Conservation (phyloP, 2,329 filamentous ascomycete genomes). For the Delphinella strobiligena region DNA sequence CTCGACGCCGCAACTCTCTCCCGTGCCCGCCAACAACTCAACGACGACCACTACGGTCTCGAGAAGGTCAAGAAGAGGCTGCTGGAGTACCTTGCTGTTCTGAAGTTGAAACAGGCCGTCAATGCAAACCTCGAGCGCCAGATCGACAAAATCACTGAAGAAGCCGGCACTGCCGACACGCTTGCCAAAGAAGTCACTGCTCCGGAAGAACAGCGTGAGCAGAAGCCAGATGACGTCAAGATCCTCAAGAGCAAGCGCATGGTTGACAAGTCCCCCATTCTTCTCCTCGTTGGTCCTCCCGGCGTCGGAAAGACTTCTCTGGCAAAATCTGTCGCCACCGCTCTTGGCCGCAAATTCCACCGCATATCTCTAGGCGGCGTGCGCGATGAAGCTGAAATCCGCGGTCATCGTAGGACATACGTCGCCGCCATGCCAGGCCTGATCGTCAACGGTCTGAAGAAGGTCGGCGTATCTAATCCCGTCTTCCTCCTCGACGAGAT, state of each 20-base stretch:
- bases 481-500: constrained; percentile 96
- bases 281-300: constrained; percentile 84
- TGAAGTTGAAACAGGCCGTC: constrained; percentile 84
- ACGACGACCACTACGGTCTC: constrained; percentile 91
- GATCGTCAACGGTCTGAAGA: constrained; percentile 85
- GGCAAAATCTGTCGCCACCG: constrained; percentile 83
- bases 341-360: constrained; percentile 89
- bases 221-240: constrained; percentile 50
- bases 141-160: constrained; percentile 46
- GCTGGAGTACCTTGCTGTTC: constrained; percentile 89
- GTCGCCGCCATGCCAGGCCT: constrained; percentile 98
- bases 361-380: constrained; percentile 93
- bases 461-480: constrained; percentile 89
- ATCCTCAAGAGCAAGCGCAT: constrained; percentile 70
- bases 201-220: constrained; percentile 25
- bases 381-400: constrained; percentile 90
- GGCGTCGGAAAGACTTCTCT: constrained; percentile 94
- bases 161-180: constrained; percentile 20
- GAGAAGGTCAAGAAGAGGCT: constrained; percentile 96
- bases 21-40: constrained; percentile 75
- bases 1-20: constrained; percentile 69
- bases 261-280: constrained; percentile 90
- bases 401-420: constrained; percentile 88
- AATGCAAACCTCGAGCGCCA: constrained; percentile 74
- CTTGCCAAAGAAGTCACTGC: constrained; percentile 22